phyloP scores from a whole-genome alignment of 2,329 filamentous ascomycete genomes.

The Fonsecaea erecta region DNA sequence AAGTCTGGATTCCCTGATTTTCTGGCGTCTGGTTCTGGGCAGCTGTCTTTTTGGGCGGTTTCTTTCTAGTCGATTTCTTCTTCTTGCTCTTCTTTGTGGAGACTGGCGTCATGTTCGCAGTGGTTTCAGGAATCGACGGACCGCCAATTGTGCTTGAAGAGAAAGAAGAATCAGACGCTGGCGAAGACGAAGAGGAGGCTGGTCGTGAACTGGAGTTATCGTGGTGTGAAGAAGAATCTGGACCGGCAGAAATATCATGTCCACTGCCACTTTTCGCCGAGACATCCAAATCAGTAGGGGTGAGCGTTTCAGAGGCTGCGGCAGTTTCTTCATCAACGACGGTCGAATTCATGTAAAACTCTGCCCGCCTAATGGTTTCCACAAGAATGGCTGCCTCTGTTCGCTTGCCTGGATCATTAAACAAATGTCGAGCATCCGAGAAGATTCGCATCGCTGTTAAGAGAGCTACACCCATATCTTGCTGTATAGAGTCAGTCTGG shows the following conservation, averaged over 20 bases:
- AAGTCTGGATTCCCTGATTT: not conserved
- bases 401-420: not conserved
- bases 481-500: conserved; percentile 1
- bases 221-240: not conserved
- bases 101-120: not conserved
- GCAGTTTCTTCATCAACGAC: conserved; percentile 4
- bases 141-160: not conserved
- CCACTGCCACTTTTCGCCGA: not conserved
- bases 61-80: conserved; percentile 7
- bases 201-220: not conserved
- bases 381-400: not conserved
- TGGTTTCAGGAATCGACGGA: not conserved
- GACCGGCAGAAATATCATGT: conserved; percentile 1
- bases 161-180: not conserved
- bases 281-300: not conserved
- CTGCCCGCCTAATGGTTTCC: not conserved
- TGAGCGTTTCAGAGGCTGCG: not conserved
- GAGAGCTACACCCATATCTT: conserved; percentile 3
- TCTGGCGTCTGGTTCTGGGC: not conserved
- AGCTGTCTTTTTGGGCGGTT: not conserved
- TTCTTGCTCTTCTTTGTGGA: not conserved
- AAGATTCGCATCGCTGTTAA: conserved; percentile 7
- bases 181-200: not conserved
- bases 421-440: not conserved
- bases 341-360: conserved; percentile 8